Evolutionary conservation across 768 basidiomycete species (phyloP).

Genomic region (Amyloporia xantha): DNA sequence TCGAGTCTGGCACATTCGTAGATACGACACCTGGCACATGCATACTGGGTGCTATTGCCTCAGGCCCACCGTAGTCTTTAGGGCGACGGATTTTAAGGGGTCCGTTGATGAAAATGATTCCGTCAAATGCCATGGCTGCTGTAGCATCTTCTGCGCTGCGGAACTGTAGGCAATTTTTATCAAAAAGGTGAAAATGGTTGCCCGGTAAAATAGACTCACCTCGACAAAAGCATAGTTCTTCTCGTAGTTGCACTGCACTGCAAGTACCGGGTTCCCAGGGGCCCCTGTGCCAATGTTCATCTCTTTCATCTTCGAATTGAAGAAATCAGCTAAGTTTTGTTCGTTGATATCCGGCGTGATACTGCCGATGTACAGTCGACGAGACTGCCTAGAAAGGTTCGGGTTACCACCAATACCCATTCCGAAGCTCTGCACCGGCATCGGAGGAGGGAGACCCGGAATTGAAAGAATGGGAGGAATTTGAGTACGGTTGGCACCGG

Average conservation of each 20-base stretch:
- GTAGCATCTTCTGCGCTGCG: conserved; percentile 96
- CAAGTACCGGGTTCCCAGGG: conserved; percentile 85
- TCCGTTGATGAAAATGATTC: conserved; percentile 90
- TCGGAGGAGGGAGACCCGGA: conserved; percentile 74
- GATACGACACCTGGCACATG: conserved; percentile 96
- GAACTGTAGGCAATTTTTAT: conserved; percentile 52
- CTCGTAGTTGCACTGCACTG: conserved; percentile 95
- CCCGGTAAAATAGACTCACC: conserved; percentile 38
- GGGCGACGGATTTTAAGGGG: conserved; percentile 98
- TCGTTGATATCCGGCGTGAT: conserved; percentile 94
- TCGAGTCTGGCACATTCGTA: conserved; percentile 93
- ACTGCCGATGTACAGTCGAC: conserved; percentile 94
- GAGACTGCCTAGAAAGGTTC: conserved; percentile 87
- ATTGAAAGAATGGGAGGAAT: conserved; percentile 77
- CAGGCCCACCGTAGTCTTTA: conserved; percentile 88
- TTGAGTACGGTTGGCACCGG: conserved; percentile 88
- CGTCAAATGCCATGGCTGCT: conserved; percentile 95
- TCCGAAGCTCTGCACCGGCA: conserved; percentile 79
- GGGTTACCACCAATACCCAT: conserved; percentile 85
- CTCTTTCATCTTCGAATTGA: conserved; percentile 94
- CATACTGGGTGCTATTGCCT: conserved; percentile 54
- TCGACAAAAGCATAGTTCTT: conserved; percentile 99
- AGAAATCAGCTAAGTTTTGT: conserved; percentile 86
- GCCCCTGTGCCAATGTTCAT: conserved; percentile 80
- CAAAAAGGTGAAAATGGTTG: no score